phyloP scores from a whole-genome alignment of 2,329 filamentous ascomycete genomes.

The Fusarium napiforme region DNA sequence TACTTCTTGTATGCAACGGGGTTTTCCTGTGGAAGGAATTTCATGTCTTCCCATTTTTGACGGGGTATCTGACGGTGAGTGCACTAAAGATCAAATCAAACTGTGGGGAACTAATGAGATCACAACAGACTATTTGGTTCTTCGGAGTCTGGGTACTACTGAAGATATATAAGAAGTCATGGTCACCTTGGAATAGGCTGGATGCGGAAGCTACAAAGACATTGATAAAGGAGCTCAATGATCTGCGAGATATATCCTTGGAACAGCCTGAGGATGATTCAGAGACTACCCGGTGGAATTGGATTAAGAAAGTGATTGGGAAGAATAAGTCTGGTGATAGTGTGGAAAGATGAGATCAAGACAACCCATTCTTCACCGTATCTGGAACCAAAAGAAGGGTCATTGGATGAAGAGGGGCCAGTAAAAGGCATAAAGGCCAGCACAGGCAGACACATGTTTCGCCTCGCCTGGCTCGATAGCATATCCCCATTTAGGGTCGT shows the following conservation, averaged over 20 bases:
- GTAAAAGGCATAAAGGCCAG: too few relatives aligned
- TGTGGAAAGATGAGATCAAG: not conserved
- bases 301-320: not conserved
- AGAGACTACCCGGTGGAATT: not conserved
- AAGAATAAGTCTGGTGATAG: fast-evolving
- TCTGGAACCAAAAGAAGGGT: too few relatives aligned
- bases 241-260: not conserved
- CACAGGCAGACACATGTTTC: too few relatives aligned
- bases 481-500: too few relatives aligned
- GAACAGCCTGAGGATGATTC: not conserved
- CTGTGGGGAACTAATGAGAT: not conserved
- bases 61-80: not conserved
- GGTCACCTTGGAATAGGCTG: not conserved
- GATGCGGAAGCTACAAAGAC: not conserved
- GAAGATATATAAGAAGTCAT: not conserved
- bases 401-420: too few relatives aligned
- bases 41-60: not conserved
- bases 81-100: too few relatives aligned
- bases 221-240: not conserved
- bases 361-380: too few relatives aligned
- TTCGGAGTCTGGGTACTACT: not conserved
- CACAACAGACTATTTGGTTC: not conserved
- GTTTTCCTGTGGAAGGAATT: not conserved
- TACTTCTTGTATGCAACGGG: not conserved
- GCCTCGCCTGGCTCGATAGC: too few relatives aligned